Evolutionary conservation across 73 alveolate genomes (phyloP), one percentile per base, ranked within the genome.

Genomic region (Paramecium caudatum): DNA sequence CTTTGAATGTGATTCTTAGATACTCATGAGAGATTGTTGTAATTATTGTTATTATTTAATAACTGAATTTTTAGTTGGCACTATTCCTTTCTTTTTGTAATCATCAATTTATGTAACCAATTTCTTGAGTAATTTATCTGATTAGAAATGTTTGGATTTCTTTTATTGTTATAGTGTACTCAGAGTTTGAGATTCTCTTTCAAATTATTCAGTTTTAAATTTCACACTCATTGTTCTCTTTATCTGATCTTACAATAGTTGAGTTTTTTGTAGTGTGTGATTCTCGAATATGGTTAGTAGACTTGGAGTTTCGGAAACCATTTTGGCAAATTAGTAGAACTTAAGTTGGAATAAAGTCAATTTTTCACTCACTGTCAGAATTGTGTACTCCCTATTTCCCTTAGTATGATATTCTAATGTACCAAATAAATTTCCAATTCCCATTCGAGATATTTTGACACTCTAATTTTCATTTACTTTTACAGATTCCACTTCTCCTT

Each of bases 141-240:
- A 55, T 55, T 55, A 21, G 30, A 55, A 55, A 55, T 55, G 80
- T 23, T 55, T 55, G 23, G 13, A 23, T 27, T 55, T 37, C 30
- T 55, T 4, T 55, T 55, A 55, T 55, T 55, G 30, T 10, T 27
- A 43, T 23, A 55, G 8, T 2, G 80, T 2, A 37, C 30, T 55
- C 30, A 27, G 16, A 23, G 41, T 2, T 27, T 55, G 23, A 21
- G 30, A 2, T 1, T 43, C n/a, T n/a, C n/a, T 43, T 23, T 55
- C 80, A 55, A 55, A 55, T 9, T 55, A 55, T 55, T 55, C 80
- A 0, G 80, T 55, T 55, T 55, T 55, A 27, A 55, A 4, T 55
- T 55, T 55, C 1, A 55, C 80, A 55, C 80, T 55, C 80, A 55
- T 55, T 55, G 80, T 55, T 55, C 80, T 55, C 45, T 55, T 55